Base-by-base conservation (phyloP, 805 yeast genomes). In the Lachancea cidri region DNA sequence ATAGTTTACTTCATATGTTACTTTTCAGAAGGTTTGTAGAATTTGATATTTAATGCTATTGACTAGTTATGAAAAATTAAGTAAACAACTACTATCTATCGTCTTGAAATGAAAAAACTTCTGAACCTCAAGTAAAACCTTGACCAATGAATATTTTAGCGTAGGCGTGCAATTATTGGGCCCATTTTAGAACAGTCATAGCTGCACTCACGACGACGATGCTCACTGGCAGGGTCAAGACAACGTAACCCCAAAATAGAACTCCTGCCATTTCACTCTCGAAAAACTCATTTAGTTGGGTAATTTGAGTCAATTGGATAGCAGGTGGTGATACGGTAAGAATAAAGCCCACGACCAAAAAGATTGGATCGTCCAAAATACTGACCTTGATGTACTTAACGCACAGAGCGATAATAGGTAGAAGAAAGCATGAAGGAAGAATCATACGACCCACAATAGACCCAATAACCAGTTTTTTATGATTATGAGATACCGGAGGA, bases 261-360 rank as follows among this genome's bases (percentile, higher is more conserved):
- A 84, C 83, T 20, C 86, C 86, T 0, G 86, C 81, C 91, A 84
- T 84, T 60, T 84, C 94, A 54, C 76, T 79, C 57, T 84, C 89
- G 60, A 76, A 84, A 35, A 83, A 69, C 50, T 78, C 81, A 58
- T 84, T 84, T 52, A 84, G 66, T 55, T 83, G 91, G 41, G 87
- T 82, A 46, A 84, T 84, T 57, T 84, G 94, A 17, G 88, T 81
- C 42, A 84, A 67, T 62, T 84, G 94, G 49, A 84, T 83, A 4
- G 91, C 93, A 2, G 94, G 93, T 2, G 94, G 93, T 1, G 88
- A 76, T 3, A 83, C 76, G 1, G 89, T 83, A 47, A 84, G 71
- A 22, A 84, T 71, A 54, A 84, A 84, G 8, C 86, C 79, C 33
- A 85, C 89, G 45, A 84, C 77, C 53, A 84, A 66, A 54, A 84